phyloP scores from a whole-genome alignment of 176 grass and related monocot species.

The Zoysia pacifica region DNA sequence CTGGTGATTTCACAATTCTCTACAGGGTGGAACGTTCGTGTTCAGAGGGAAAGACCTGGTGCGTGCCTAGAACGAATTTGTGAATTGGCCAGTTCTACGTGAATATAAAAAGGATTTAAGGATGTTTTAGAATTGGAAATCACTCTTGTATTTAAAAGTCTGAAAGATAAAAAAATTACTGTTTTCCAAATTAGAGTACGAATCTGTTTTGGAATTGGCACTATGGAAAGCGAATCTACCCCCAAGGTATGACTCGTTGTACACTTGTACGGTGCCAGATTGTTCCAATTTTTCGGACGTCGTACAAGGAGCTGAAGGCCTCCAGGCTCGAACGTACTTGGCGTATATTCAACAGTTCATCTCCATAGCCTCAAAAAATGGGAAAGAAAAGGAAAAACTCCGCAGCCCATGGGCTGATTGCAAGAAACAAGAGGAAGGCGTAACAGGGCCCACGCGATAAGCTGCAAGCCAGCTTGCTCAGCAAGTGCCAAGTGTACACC shows the following conservation, averaged over 20 bases:
- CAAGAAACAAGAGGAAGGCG: neutral
- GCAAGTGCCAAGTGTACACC: slow-evolving; percentile 40
- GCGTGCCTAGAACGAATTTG: slow-evolving; percentile 21
- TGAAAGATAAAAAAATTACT: no score
- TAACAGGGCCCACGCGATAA: neutral
- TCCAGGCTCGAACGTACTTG: neutral
- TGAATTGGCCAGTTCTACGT: no score
- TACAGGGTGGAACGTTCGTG: slow-evolving; percentile 80
- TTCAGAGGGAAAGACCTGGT: slow-evolving; percentile 74
- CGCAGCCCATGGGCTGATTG: no score
- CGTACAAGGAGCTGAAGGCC: neutral
- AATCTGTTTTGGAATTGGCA: neutral
- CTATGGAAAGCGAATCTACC: neutral
- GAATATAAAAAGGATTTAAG: no score
- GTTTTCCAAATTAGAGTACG: no score
- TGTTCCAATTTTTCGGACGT: neutral
- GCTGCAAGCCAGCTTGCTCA: neutral
- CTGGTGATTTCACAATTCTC: neutral
- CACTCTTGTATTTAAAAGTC: no score
- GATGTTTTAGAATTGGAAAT: no score
- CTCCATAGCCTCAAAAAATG: neutral
- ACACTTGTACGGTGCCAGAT: slow-evolving; percentile 11
- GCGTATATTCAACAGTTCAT: neutral
- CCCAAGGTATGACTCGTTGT: neutral
- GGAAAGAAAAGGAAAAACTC: neutral